Evolutionary conservation across 1,139 yeast genomes (phyloP), one percentile per base, ranked within the genome.

Genomic region (Pichia terricola): DNA sequence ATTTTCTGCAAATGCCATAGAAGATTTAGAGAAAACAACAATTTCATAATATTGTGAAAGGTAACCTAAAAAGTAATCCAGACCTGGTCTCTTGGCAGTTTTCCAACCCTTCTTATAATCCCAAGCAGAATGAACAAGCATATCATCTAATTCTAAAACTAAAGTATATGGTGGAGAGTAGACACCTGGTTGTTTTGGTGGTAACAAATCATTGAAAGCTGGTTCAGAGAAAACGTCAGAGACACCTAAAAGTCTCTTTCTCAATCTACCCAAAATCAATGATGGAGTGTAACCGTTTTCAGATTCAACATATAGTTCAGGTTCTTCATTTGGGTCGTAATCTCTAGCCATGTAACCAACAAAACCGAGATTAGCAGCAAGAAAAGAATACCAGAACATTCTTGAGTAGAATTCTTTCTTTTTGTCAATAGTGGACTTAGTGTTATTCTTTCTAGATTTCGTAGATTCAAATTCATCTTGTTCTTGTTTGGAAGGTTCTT

Each of bases 41-140:
- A 91, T 82, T 67, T 91, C 99, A 66, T 91, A 91, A 69, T 88
- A 89, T 66, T 87, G 96, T 5, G 96, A 85, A 57, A 91, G 72
- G 66, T 91, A 91, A 34, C 95, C 95, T 63, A 91, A 70, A 69
- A 91, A 91, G 71, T 94, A 94, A 66, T 94, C 98, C 50, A 87
- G 79, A 48, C 98, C 99, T 38, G 98, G 98, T 69, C 99, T 85
- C 72, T 94, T 94, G 38, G 95, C 97, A 26, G 97, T 91, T 69
- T 95, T 81, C 99, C 99, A 91, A 44, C 98, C 98, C 61, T 81
- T 75, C 64, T 86, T 79, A 54, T 88, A 79, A 48, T 85, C 78
- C 98, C 98, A 91, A 50, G 82, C 86, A 40, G 95, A 81, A 65
- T 91, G 96, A 49, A 89, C 78, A 62, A 91, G 74, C 50, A 91